These are phyloP conservation scores for apple (Malus domestica) DNA, from an alignment of 306 rosid genomes.

Conservation along the genomic window DNA sequence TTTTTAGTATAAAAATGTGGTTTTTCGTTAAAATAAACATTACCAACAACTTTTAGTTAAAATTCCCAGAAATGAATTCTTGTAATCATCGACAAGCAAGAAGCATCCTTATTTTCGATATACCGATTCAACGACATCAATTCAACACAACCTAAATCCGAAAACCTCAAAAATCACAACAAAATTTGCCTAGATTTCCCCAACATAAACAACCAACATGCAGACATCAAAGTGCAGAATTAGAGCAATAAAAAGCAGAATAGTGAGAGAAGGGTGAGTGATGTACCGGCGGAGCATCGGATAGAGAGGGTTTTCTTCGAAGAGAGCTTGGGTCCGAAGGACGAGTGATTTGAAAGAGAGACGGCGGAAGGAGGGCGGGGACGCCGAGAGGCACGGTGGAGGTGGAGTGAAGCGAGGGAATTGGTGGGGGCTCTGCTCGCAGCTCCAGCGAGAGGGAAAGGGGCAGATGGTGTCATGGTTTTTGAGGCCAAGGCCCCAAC, in stretches of 20 bases:
- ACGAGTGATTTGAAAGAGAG: slow-evolving; percentile 6
- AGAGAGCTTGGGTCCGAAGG: slow-evolving; percentile 24
- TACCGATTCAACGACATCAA: not conserved
- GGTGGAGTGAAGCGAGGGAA: slow-evolving; percentile 1
- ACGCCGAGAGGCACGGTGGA: slow-evolving; percentile 19
- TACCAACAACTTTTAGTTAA: too few relatives aligned
- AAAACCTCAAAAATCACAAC: not conserved
- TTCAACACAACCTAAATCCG: not conserved
- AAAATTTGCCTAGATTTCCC: not conserved
- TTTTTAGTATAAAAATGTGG: too few relatives aligned
- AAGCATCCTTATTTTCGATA: not conserved
- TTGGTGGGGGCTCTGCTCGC: slow-evolving; percentile 10
- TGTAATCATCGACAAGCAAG: not conserved
- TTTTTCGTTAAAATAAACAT: too few relatives aligned
- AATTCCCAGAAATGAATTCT: not conserved
- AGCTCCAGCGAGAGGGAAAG: not conserved
- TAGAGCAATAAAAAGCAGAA: not conserved
- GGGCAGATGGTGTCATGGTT: slow-evolving; percentile 10
- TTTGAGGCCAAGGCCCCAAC: slow-evolving; percentile 30
- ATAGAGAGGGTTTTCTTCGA: slow-evolving; percentile 18
- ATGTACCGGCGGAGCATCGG: slow-evolving; percentile 71
- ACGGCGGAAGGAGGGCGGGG: slow-evolving; percentile 17
- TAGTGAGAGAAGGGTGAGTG: not conserved
- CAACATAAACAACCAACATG: not conserved
- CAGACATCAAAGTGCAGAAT: not conserved